A percentile compares a stretch with the other conserved stretches of the same genome.
Conservation (phyloP, 345 rosid genomes). For the Syzygium jambos region DNA sequence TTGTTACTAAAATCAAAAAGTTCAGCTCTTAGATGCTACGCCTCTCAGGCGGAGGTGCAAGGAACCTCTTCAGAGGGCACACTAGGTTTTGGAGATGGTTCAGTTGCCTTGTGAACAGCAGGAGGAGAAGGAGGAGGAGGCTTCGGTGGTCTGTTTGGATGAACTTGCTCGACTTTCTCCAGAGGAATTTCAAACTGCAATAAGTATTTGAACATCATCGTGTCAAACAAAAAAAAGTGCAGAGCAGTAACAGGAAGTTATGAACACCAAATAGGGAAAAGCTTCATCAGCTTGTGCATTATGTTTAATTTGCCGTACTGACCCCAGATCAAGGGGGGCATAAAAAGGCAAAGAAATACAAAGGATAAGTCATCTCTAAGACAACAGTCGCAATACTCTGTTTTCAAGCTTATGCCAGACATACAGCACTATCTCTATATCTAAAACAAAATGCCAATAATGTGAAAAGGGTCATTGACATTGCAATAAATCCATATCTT, state of each 20-base stretch:
- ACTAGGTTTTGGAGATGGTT: slow-evolving; percentile 11
- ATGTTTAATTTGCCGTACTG: not conserved
- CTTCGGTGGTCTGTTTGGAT: slow-evolving; percentile 62
- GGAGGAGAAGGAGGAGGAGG: slow-evolving; percentile 45
- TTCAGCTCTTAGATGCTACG: not conserved
- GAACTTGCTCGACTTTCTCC: slow-evolving; percentile 38
- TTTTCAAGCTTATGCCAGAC: not conserved
- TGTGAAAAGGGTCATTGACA: not conserved
- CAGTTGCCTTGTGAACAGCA: slow-evolving; percentile 20
- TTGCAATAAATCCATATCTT: not conserved
- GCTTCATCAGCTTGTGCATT: not conserved
- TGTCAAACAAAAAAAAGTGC: not conserved
- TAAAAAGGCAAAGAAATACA: not conserved
- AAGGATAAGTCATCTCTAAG: not conserved
- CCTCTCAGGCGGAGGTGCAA: slow-evolving; percentile 56
- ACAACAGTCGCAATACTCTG: not conserved
- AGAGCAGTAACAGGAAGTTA: not conserved
- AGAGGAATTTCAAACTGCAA: slow-evolving; percentile 56
- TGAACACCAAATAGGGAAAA: not conserved
- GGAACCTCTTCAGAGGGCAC: slow-evolving; percentile 56
- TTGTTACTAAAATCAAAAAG: not conserved
- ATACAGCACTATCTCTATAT: not conserved
- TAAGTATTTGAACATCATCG: not conserved
- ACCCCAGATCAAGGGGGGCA: not conserved
- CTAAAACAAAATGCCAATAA: not conserved